Evolutionary conservation across 176 grass and related monocot species (phyloP).

Genomic region (Oryza glaberrima): DNA sequence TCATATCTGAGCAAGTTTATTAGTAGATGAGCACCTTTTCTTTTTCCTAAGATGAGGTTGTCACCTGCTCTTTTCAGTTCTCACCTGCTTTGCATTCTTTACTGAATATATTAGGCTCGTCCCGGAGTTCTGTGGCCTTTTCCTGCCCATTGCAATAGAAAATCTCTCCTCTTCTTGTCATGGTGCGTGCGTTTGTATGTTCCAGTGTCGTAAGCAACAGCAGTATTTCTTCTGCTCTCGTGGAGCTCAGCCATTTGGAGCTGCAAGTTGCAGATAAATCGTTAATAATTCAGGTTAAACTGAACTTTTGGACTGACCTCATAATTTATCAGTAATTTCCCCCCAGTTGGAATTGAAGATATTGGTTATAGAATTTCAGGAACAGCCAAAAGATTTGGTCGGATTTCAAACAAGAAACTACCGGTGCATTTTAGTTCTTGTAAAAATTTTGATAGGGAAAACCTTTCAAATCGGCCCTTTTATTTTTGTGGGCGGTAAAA

Average conservation of each 20-base stretch:
- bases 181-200: constrained; percentile 6
- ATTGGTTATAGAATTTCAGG: background rate
- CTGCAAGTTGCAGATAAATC: background rate
- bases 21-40: background rate
- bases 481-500: no score
- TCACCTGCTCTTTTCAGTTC: background rate
- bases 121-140: background rate
- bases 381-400: background rate
- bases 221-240: background rate
- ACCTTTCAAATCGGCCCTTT: background rate
- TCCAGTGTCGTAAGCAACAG: constrained; percentile 24
- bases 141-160: background rate
- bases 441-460: no score
- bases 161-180: constrained; percentile 23
- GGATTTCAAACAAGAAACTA: background rate
- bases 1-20: background rate
- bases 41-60: background rate
- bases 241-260: constrained; percentile 7
- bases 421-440: background rate
- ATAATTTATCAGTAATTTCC: background rate
- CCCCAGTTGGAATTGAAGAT: background rate
- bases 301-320: constrained; percentile 24
- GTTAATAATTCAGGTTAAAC: background rate
- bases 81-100: background rate
- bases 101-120: constrained; percentile 9